A percentile compares a stretch with the other conserved stretches of the same genome.
Evolutionary conservation across 2,329 filamentous ascomycete species (phyloP).

Genomic region (Colletotrichum sp.): DNA sequence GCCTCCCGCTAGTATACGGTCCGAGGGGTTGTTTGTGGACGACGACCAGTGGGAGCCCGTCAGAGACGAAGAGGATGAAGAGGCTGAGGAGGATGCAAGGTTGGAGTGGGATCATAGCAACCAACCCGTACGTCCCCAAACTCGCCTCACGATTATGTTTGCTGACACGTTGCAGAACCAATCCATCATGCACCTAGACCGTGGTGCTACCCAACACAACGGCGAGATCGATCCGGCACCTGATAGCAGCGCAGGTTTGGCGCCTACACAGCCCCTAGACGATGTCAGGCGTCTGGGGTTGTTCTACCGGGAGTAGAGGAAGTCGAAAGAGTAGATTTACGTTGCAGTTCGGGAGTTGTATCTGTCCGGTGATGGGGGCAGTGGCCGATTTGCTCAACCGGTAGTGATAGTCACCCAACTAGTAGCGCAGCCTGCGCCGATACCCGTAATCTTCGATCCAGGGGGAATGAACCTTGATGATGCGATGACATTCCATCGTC

Average conservation of each 20-base stretch:
- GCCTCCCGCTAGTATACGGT: slow-evolving; percentile 62
- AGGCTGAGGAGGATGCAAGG: slow-evolving; percentile 69
- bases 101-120: slow-evolving; percentile 77
- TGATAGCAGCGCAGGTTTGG: slow-evolving; percentile 44
- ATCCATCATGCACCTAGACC: slow-evolving; percentile 47
- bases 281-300: slow-evolving; percentile 60
- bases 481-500: slow-evolving; percentile 70
- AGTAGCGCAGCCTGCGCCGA: slow-evolving; percentile 90
- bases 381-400: slow-evolving; percentile 26
- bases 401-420: slow-evolving; percentile 71
- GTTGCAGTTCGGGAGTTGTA: background rate
- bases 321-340: slow-evolving; percentile 33
- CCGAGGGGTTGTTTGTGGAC: slow-evolving; percentile 77
- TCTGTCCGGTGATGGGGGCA: background rate
- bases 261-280: slow-evolving; percentile 77
- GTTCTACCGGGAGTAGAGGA: slow-evolving; percentile 33
- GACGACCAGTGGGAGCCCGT: slow-evolving; percentile 79
- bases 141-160: background rate
- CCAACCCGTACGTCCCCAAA: slow-evolving; percentile 58
- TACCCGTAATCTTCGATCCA: slow-evolving; percentile 56
- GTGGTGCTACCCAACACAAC: slow-evolving; percentile 33
- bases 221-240: slow-evolving; percentile 28
- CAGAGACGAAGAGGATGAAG: slow-evolving; percentile 61
- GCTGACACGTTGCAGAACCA: slow-evolving; percentile 46
- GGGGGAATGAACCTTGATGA: slow-evolving; percentile 59